A percentile compares a stretch with the other conserved stretches of the same genome.
These are phyloP conservation scores for Phaeolepiota aurea DNA, from an alignment of 768 basidiomycete genomes.

Conservation along the genomic window DNA sequence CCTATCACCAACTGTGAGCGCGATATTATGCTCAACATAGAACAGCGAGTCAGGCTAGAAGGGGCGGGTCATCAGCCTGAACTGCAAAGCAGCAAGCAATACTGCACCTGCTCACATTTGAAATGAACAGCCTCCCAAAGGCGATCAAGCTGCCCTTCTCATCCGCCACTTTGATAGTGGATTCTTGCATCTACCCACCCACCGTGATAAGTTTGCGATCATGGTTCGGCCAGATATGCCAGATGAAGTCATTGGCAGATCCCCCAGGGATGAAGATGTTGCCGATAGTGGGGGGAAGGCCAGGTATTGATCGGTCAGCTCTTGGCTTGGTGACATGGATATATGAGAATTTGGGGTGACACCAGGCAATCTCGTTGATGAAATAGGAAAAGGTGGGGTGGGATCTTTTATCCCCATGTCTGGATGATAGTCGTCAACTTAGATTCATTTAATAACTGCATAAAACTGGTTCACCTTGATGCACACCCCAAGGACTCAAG, in stretches of 20 bases:
- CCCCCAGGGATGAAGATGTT: too few species aligned
- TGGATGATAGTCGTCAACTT: constrained; percentile 4
- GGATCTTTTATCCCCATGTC: constrained; percentile 33
- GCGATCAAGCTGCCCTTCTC: constrained; percentile 16
- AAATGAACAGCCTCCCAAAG: constrained; percentile 25
- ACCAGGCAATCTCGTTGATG: constrained; percentile 19
- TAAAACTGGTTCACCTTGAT: constrained; percentile 17
- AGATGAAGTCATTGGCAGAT: constrained; percentile 16
- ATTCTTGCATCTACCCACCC: constrained; percentile 22
- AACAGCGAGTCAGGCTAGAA: constrained; percentile 34
- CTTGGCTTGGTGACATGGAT: constrained; percentile 25
- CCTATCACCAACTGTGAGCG: constrained; percentile 22
- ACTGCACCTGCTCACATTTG: constrained; percentile 17
- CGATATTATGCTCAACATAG: constrained; percentile 23
- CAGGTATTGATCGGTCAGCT: too few species aligned
- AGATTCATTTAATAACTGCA: background rate
- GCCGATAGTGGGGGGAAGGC: too few species aligned
- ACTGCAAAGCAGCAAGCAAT: background rate
- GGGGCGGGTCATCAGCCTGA: background rate
- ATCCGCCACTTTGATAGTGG: constrained; percentile 19
- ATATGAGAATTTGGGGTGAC: constrained; percentile 29
- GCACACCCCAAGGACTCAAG: constrained; percentile 30
- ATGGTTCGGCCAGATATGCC: too few species aligned
- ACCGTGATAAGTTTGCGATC: constrained; percentile 23
- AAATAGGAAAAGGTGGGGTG: constrained; percentile 30